Evolutionary conservation across 2,329 filamentous ascomycete species (phyloP), one percentile per base, ranked within the genome.

Genomic region (Aspergillus ustus): DNA sequence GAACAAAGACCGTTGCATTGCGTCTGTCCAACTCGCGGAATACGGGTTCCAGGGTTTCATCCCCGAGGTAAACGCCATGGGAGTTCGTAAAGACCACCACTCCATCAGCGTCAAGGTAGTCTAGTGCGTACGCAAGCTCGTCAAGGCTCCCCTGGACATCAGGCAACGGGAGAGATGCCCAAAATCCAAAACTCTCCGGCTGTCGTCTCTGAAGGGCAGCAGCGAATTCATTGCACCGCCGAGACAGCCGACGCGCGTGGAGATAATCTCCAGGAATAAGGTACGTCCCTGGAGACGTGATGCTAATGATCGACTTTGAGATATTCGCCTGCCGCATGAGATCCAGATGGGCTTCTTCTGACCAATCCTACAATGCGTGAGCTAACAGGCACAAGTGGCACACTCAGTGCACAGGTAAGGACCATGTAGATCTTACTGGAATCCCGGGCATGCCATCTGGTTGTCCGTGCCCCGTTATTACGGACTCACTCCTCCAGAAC

Each of bases 301-400:
- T 56, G 29, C 53, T 56, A n/a, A 56, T 25, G 34, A 48, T 31
- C 2, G 53, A 56, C n/a, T 37, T 40, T 46, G 25, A 37, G 43
- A 56, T 49, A 22, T n/a, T 48, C 7, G 25, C 15, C 19, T 48
- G 44, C 13, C 34, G 7, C 53, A 56, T 56, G 2, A 56, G 28
- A 1, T 46, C 15, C 4, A 56, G 53, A 19, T 56, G 44, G n/a
- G 31, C 15, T 31, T 56, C 53, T 2, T 4, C 13, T 13, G 22
- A 31, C 53, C 44, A 56, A 13, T 48, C 44, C 53, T 56, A 25
- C 15, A 43, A 17, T 25, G 4, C 25, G 25, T 25, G 25, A 25
- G 25, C 25, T 25, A 25, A 25, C 25, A 25, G n/a, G n/a, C n/a
- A n/a, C n/a, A n/a, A n/a, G 25, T 25, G 25, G 25, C 4, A 25